These are phyloP conservation scores for Linum trigynum DNA, from an alignment of 345 rosid species.

Conservation along the genomic window DNA sequence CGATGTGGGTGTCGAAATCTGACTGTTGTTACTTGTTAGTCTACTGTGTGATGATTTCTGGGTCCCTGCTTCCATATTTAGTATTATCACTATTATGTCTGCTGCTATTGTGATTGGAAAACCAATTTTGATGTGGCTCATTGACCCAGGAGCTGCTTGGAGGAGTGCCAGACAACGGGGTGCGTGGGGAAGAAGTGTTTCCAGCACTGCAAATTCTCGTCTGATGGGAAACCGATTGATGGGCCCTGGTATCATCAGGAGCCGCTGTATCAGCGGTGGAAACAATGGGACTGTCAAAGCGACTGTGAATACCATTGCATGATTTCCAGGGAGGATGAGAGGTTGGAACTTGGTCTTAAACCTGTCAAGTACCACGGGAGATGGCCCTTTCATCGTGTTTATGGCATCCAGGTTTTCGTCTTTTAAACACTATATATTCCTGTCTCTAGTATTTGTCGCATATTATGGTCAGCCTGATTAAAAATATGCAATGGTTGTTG, in stretches of 20 bases:
- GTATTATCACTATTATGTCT: neutral
- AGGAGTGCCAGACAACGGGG: constrained; percentile 65
- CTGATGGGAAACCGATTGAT: constrained; percentile 72
- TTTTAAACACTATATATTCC: neutral
- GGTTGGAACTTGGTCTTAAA: constrained; percentile 43
- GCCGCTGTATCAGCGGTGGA: constrained; percentile 76
- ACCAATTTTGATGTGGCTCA: neutral
- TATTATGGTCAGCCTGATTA: constrained; percentile 5
- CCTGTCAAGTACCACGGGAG: constrained; percentile 83
- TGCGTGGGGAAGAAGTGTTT: constrained; percentile 75
- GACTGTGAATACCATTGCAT: constrained; percentile 72
- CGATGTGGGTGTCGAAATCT: neutral
- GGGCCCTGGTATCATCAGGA: constrained; percentile 87
- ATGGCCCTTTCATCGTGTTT: constrained; percentile 78
- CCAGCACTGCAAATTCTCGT: constrained; percentile 76
- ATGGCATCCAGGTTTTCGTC: constrained; percentile 57
- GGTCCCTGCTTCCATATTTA: neutral
- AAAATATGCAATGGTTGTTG: constrained; percentile 5
- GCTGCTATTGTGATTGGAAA: neutral
- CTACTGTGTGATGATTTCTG: too few species aligned
- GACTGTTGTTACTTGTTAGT: neutral
- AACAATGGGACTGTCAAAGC: constrained; percentile 79
- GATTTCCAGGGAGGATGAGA: constrained; percentile 77
- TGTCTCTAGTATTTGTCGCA: neutral
- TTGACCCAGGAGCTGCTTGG: constrained; percentile 52